Percentiles rank a stretch among this genome's conserved stretches.
phyloP scores from a whole-genome alignment of 441 rosid genomes.

The Metrosideros polymorpha region DNA sequence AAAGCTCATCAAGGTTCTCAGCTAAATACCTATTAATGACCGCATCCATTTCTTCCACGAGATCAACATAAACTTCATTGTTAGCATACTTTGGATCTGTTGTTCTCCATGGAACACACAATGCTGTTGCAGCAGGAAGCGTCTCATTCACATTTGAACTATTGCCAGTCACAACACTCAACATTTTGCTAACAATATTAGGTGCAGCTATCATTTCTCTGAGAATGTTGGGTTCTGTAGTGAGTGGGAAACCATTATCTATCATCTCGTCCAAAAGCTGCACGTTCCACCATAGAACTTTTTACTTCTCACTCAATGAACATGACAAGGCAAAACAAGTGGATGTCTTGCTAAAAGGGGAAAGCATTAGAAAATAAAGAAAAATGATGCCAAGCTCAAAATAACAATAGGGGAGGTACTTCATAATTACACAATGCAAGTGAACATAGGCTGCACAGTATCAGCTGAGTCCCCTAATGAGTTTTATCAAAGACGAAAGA shows the following conservation, averaged over 20 bases:
- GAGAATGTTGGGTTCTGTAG: constrained; percentile 85
- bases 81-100: constrained; percentile 77
- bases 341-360: background rate
- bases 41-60: constrained; percentile 94
- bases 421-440: background rate
- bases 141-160: constrained; percentile 73
- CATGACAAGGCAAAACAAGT: background rate
- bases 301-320: background rate
- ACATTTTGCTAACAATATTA: constrained; percentile 75
- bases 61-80: constrained; percentile 88
- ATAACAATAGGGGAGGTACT: background rate
- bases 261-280: constrained; percentile 99
- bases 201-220: constrained; percentile 98
- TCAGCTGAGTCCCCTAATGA: background rate
- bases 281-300: constrained; percentile 4
- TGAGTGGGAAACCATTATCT: constrained; percentile 95
- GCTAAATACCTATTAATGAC: constrained; percentile 55
- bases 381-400: background rate
- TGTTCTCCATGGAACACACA: constrained; percentile 94
- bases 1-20: background rate
- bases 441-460: background rate
- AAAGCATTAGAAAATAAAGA: background rate
- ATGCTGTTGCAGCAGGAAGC: constrained; percentile 79
- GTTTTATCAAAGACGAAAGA: background rate
- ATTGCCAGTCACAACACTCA: constrained; percentile 93